A percentile compares a stretch with the other conserved stretches of the same genome.
phyloP scores from a whole-genome alignment of 805 yeast genomes.

The Metschnikowia borealis region DNA sequence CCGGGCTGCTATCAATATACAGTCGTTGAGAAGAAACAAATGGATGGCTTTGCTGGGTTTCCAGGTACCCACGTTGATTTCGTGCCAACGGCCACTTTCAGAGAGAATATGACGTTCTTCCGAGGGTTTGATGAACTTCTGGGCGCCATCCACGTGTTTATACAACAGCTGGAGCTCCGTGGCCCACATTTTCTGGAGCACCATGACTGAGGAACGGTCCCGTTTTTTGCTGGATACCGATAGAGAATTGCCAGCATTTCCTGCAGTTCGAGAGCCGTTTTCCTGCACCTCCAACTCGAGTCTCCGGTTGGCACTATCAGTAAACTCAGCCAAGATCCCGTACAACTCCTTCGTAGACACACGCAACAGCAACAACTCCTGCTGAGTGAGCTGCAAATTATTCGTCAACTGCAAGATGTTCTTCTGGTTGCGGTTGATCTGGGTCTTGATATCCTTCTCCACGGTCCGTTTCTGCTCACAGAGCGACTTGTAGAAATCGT shows the following conservation, averaged over 20 bases:
- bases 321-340: conserved; percentile 55
- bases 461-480: conserved; percentile 46
- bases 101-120: conserved; percentile 79
- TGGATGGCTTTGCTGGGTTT: conserved; percentile 75
- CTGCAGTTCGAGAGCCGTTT: neutral
- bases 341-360: conserved; percentile 55
- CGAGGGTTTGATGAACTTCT: conserved; percentile 64
- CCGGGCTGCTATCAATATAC: conserved; percentile 67
- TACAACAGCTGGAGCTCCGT: conserved; percentile 64
- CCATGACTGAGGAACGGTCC: conserved; percentile 67
- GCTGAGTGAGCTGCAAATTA: conserved; percentile 60
- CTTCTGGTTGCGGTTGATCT: conserved; percentile 59
- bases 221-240: conserved; percentile 23
- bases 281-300: conserved; percentile 31
- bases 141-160: conserved; percentile 88
- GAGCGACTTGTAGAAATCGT: conserved; percentile 59
- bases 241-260: conserved; percentile 7
- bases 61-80: conserved; percentile 80
- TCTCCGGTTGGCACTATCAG: conserved; percentile 56
- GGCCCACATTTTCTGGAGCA: conserved; percentile 80
- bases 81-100: conserved; percentile 83
- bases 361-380: conserved; percentile 60
- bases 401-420: conserved; percentile 56
- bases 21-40: conserved; percentile 72
- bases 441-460: conserved; percentile 53